Conservation (phyloP, 306 rosid genomes). For the Pueraria montana region DNA sequence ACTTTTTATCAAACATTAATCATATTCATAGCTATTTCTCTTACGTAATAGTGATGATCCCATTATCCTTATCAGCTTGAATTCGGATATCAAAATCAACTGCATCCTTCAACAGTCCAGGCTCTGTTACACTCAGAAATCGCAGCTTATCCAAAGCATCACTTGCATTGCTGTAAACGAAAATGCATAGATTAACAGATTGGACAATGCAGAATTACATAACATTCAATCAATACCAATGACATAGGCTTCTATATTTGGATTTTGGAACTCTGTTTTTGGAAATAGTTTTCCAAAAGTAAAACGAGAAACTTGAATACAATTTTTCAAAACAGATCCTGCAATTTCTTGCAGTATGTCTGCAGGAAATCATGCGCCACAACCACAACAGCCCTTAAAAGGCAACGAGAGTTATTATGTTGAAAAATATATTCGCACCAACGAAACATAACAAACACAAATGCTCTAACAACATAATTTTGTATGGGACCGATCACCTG, state of each 20-base stretch:
- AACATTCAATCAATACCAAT: not conserved
- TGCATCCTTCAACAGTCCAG: constrained; percentile 80
- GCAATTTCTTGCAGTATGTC: not conserved
- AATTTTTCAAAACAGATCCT: not conserved
- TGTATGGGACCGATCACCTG: not conserved
- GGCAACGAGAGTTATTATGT: not conserved
- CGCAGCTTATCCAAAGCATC: constrained; percentile 99
- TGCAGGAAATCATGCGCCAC: not conserved
- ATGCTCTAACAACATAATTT: not conserved
- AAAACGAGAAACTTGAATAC: not conserved
- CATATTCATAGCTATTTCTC: constrained; percentile 21
- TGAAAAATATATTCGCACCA: not conserved
- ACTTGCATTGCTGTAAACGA: constrained; percentile 84
- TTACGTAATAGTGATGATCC: constrained; percentile 81
- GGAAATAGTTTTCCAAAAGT: not conserved
- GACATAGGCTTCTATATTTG: not conserved
- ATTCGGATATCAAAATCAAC: constrained; percentile 86
- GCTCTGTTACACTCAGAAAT: constrained; percentile 84
- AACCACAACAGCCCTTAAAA: not conserved
- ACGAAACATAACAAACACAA: not conserved
- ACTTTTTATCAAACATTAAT: not conserved
- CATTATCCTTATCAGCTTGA: constrained; percentile 87
- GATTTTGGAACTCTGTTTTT: not conserved
- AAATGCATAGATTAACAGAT: constrained; percentile 28
- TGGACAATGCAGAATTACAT: constrained; percentile 9